Percentiles rank a stretch among this genome's conserved stretches.
Evolutionary conservation across 129 eudicot species (phyloP).

Genomic region (Flaveria ramosissima): DNA sequence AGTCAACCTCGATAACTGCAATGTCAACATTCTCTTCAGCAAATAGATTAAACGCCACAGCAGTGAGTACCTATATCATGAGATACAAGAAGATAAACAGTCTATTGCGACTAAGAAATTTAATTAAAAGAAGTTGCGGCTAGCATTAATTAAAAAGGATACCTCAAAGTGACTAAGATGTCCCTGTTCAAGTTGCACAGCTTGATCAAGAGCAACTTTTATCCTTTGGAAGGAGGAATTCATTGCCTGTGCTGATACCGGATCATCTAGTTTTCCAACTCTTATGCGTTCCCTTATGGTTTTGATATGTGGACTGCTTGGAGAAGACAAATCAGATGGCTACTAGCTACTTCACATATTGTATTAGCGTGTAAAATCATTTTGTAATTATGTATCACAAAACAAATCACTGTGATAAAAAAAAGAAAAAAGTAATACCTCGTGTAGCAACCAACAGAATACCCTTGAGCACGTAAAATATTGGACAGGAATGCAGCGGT

Average conservation of each 20-base stretch:
- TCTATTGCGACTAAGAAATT: conserved; percentile 1
- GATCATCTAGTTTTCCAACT: conserved; percentile 65
- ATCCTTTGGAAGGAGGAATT: conserved; percentile 57
- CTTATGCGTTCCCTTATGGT: conserved; percentile 88
- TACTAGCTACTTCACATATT: neutral
- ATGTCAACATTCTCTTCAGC: conserved; percentile 76
- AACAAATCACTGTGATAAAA: neutral
- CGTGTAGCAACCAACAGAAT: conserved; percentile 90
- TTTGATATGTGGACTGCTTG: conserved; percentile 88
- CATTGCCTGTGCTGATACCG: conserved; percentile 60
- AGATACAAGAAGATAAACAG: neutral
- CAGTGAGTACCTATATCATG: conserved; percentile 73
- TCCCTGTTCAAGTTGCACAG: conserved; percentile 60
- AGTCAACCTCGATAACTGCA: conserved; percentile 82
- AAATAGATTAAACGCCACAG: conserved; percentile 79
- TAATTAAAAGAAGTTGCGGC: conserved; percentile 6
- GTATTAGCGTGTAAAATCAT: neutral
- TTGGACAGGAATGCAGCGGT: conserved; percentile 87
- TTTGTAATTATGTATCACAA: neutral
- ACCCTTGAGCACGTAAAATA: conserved; percentile 80
- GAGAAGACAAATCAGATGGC: conserved; percentile 36
- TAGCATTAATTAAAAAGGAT: neutral
- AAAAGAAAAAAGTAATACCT: conserved; percentile 45
- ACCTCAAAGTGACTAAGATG: conserved; percentile 92
- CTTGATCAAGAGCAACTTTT: conserved; percentile 56